Evolutionary conservation across 2,329 filamentous ascomycete genomes (phyloP).

Genomic region (Pestalotiopsis sp.): DNA sequence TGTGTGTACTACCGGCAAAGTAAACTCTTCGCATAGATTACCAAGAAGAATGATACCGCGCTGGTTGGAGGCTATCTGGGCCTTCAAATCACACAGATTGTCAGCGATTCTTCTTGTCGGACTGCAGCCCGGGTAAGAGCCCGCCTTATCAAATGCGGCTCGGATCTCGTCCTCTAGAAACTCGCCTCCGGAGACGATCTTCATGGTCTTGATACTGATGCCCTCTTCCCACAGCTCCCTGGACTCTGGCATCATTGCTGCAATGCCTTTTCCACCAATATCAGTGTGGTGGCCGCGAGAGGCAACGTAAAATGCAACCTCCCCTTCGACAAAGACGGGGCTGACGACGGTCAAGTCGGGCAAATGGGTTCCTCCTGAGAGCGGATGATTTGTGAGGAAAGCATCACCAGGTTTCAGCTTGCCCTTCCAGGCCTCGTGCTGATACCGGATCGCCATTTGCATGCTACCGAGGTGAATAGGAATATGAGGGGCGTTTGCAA

Average conservation of each 20-base stretch:
- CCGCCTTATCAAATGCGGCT: conserved; percentile 33
- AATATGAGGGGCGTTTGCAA: conserved; percentile 75
- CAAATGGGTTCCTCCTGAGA: conserved; percentile 23
- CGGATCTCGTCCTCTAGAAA: conserved; percentile 36
- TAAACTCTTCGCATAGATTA: conserved; percentile 34
- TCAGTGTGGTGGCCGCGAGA: conserved; percentile 21
- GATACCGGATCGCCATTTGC: conserved; percentile 74
- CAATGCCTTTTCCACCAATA: conserved; percentile 49
- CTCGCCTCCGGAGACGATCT: conserved; percentile 36
- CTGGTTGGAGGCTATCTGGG: conserved; percentile 44
- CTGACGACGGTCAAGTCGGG: conserved; percentile 23
- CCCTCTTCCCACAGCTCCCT: conserved; percentile 46
- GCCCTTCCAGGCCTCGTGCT: conserved; percentile 68
- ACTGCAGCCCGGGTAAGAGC: conserved; percentile 36
- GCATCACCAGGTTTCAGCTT: conserved; percentile 76
- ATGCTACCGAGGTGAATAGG: conserved; percentile 77
- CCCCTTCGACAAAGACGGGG: conserved; percentile 21
- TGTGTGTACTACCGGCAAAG: conserved; percentile 32
- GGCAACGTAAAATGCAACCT: conserved; percentile 23
- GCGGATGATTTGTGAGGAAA: conserved; percentile 66
- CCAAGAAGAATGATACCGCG: conserved; percentile 36
- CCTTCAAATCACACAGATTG: conserved; percentile 47
- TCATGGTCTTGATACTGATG: conserved; percentile 38
- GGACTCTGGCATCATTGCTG: conserved; percentile 44
- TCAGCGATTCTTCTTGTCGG: conserved; percentile 39